Conservation (phyloP, 2,329 filamentous ascomycete genomes). For the Ambrosiella xylebori region DNA sequence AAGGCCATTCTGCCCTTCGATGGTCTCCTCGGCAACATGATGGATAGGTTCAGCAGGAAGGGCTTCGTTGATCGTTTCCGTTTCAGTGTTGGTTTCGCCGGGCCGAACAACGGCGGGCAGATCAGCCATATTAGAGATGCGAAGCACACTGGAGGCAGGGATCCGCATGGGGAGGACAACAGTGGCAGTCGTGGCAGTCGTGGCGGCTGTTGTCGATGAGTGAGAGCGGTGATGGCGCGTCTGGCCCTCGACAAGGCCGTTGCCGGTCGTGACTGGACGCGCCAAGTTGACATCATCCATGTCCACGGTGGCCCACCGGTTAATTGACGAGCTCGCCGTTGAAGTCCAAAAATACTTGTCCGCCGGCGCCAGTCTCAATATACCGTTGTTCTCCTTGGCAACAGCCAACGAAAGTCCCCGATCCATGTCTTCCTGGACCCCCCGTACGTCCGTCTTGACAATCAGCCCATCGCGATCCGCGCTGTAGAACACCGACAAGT, state of each 20-base stretch:
- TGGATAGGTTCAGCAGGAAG: slow-evolving; percentile 41
- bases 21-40: slow-evolving; percentile 56
- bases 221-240: slow-evolving; percentile 4
- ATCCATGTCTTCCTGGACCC: slow-evolving; percentile 49
- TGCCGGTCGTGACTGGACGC: neutral
- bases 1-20: slow-evolving; percentile 87
- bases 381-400: slow-evolving; percentile 76
- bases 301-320: slow-evolving; percentile 77
- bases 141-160: slow-evolving; percentile 58
- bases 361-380: slow-evolving; percentile 49
- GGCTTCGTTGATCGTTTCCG: slow-evolving; percentile 17
- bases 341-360: slow-evolving; percentile 78
- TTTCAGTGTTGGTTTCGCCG: slow-evolving; percentile 26
- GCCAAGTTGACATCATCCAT: slow-evolving; percentile 56
- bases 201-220: slow-evolving; percentile 5
- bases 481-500: slow-evolving; percentile 82
- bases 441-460: slow-evolving; percentile 86
- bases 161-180: slow-evolving; percentile 38
- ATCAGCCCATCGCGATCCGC: slow-evolving; percentile 81
- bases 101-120: slow-evolving; percentile 47
- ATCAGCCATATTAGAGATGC: slow-evolving; percentile 66
- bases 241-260: neutral
- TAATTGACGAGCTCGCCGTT: slow-evolving; percentile 78
- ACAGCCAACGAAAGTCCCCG: slow-evolving; percentile 82
- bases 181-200: slow-evolving; percentile 25